phyloP scores from a whole-genome alignment of 78 protist genomes.

The Dictyostelium citrinum region DNA sequence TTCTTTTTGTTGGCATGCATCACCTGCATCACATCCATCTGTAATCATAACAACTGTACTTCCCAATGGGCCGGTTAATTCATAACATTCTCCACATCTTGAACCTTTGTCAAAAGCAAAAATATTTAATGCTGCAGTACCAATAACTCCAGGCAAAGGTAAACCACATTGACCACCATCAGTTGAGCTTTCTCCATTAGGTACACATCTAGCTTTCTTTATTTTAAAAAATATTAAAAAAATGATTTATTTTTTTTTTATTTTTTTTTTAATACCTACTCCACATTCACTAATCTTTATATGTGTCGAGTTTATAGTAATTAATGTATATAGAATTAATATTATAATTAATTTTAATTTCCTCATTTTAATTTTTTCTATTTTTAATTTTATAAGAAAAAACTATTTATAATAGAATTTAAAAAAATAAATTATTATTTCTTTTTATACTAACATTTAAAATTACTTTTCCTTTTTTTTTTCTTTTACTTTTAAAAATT shows the following conservation, averaged over 20 bases:
- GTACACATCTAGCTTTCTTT: background rate
- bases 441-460: background rate
- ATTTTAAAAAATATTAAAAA: too few relatives aligned
- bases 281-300: constrained; percentile 1
- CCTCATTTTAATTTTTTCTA: background rate
- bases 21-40: constrained; percentile 48
- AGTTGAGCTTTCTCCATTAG: background rate
- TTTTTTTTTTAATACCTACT: background rate
- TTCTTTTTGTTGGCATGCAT: constrained; percentile 35
- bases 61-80: constrained; percentile 30
- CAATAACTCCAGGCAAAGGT: background rate
- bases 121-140: background rate
- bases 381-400: too few relatives aligned
- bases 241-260: background rate
- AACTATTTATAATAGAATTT: background rate
- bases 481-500: too few relatives aligned
- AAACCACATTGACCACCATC: background rate
- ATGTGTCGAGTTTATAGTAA: background rate
- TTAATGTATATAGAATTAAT: background rate
- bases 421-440: background rate
- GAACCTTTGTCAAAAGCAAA: background rate
- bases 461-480: too few relatives aligned
- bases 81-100: constrained; percentile 29
- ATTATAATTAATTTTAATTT: background rate
- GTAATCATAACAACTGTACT: constrained; percentile 18